Evolutionary conservation across 495 filamentous ascomycete genomes (phyloP).

Genomic region (Wilcoxina mikolae): DNA sequence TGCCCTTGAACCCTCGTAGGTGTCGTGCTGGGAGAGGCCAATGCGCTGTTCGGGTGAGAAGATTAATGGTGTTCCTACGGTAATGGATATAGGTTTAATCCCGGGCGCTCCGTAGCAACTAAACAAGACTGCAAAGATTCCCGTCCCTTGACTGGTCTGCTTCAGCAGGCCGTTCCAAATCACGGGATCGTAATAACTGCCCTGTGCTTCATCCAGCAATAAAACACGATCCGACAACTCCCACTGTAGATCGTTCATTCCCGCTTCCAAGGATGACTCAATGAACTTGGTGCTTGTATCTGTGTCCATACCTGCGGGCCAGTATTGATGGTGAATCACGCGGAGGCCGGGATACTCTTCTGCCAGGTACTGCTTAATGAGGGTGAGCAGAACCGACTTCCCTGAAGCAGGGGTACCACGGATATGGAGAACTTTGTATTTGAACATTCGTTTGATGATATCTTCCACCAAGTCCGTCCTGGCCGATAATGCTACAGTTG

Average conservation of each 20-base stretch:
- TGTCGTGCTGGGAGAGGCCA: not conserved
- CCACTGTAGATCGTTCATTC: too few species aligned
- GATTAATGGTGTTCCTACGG: not conserved
- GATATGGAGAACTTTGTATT: not conserved
- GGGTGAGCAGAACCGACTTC: not conserved
- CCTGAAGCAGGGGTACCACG: constrained; percentile 3
- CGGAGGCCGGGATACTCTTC: not conserved
- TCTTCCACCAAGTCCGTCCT: not conserved
- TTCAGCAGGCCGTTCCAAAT: not conserved
- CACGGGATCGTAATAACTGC: not conserved
- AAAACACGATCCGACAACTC: not conserved
- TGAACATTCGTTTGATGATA: not conserved
- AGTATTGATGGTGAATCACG: too few species aligned
- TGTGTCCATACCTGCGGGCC: too few species aligned
- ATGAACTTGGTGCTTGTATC: too few species aligned
- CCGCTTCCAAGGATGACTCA: too few species aligned
- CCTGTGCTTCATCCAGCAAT: not conserved
- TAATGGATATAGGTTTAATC: not conserved
- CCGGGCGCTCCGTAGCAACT: not conserved
- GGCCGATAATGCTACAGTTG: too few species aligned
- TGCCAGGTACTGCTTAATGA: not conserved
- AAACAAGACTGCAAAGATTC: not conserved
- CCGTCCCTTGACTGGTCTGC: not conserved
- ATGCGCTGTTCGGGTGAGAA: not conserved
- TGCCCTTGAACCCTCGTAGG: too few species aligned